A percentile compares a stretch with the other conserved stretches of the same genome.
Conservation (phyloP, 495 filamentous ascomycete genomes). For the Hamigera avellanea region DNA sequence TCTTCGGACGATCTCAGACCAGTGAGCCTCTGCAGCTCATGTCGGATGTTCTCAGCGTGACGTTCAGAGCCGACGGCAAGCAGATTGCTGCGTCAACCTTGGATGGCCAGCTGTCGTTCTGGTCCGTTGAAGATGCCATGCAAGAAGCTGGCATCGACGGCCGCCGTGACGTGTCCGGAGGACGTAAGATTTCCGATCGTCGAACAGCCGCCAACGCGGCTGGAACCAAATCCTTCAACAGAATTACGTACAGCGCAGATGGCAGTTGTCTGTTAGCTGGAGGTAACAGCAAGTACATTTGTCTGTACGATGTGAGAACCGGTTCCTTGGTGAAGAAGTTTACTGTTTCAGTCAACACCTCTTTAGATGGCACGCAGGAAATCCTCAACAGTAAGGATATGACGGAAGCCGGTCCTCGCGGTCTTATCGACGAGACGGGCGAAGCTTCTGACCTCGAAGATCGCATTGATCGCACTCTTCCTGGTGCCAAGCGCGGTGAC, state of each 20-base stretch:
- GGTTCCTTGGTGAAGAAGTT: constrained; percentile 89
- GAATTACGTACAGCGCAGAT: constrained; percentile 81
- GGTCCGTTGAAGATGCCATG: constrained; percentile 77
- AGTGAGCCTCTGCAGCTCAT: constrained; percentile 86
- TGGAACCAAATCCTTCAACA: constrained; percentile 81
- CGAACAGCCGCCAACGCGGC: constrained; percentile 81
- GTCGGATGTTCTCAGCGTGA: constrained; percentile 78
- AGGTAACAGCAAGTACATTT: constrained; percentile 96
- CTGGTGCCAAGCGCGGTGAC: constrained; percentile 79
- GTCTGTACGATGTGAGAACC: constrained; percentile 81
- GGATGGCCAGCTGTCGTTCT: constrained; percentile 91
- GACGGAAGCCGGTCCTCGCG: constrained; percentile 80
- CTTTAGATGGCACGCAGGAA: constrained; percentile 90
- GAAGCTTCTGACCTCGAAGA: constrained; percentile 84
- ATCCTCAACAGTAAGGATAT: constrained; percentile 84
- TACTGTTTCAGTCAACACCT: constrained; percentile 86
- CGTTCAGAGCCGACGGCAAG: constrained; percentile 79
- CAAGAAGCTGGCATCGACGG: constrained; percentile 76
- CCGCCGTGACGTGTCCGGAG: constrained; percentile 84
- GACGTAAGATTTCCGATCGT: constrained; percentile 74
- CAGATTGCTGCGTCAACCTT: constrained; percentile 86
- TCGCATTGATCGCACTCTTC: constrained; percentile 72
- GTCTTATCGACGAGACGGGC: constrained; percentile 72
- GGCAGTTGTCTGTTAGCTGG: constrained; percentile 81
- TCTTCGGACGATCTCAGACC: constrained; percentile 87